Conservation (phyloP, 805 yeast genomes). For the Saturnispora diversa region DNA sequence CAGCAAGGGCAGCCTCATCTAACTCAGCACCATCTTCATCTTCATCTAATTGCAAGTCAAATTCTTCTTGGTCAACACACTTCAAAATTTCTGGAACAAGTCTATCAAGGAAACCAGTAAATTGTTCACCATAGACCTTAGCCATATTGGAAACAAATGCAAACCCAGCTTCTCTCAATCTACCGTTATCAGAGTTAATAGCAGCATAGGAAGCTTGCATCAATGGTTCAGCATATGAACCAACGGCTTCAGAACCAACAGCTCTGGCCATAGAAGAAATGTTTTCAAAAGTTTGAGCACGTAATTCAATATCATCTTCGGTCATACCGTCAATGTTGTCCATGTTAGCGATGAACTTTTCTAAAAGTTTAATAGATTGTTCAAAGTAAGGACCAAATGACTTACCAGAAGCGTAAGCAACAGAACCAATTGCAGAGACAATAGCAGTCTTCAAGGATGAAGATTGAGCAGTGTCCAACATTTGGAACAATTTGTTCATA, state of each 20-base stretch:
- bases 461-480: constrained; percentile 68
- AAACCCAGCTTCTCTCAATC: constrained; percentile 91
- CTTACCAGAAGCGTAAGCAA: constrained; percentile 92
- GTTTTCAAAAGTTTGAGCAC: constrained; percentile 89
- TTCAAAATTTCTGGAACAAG: constrained; percentile 78
- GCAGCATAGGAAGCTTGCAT: constrained; percentile 82
- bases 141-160: constrained; percentile 92
- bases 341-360: constrained; percentile 65
- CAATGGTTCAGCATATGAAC: constrained; percentile 77
- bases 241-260: constrained; percentile 84
- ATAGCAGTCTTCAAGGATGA: constrained; percentile 71
- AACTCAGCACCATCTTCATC: constrained; percentile 45
- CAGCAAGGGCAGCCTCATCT: constrained; percentile 55
- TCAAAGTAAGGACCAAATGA: constrained; percentile 80
- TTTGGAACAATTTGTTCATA: constrained; percentile 79
- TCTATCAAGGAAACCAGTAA: constrained; percentile 74
- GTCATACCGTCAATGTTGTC: constrained; percentile 66
- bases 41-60: constrained; percentile 44
- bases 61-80: constrained; percentile 82
- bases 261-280: constrained; percentile 94
- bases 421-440: constrained; percentile 94
- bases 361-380: constrained; percentile 69
- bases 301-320: constrained; percentile 84
- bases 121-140: constrained; percentile 85
- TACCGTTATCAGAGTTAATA: constrained; percentile 65